A percentile compares a stretch with the other conserved stretches of the same genome.
Evolutionary conservation across 139 green algal genomes (phyloP).

Genomic region (Mesostigma viride): DNA sequence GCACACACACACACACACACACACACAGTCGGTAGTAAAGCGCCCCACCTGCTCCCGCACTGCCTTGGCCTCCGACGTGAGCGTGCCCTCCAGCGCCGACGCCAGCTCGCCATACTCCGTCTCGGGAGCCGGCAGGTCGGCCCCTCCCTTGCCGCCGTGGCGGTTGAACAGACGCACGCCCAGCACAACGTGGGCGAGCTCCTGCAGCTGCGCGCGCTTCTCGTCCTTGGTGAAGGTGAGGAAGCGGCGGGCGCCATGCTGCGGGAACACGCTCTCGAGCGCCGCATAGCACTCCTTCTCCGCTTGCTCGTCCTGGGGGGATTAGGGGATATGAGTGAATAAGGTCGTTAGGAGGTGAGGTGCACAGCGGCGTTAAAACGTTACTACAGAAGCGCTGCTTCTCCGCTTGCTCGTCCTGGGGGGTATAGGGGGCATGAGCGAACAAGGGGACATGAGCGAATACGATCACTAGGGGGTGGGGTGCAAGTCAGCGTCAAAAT

Average conservation of each 20-base stretch:
- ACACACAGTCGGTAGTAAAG: neutral
- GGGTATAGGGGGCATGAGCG: too few species aligned
- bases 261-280: conserved; percentile 49
- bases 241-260: conserved; percentile 41
- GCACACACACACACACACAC: neutral
- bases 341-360: too few species aligned
- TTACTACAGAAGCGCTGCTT: too few species aligned
- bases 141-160: conserved; percentile 5
- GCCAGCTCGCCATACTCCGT: neutral
- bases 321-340: too few species aligned
- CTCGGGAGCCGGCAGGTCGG: neutral
- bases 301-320: too few species aligned
- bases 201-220: conserved; percentile 39
- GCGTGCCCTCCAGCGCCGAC: neutral
- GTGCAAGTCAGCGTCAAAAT: too few species aligned
- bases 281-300: too few species aligned
- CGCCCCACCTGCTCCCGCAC: too few species aligned
- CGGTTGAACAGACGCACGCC: conserved; percentile 58
- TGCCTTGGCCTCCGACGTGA: neutral
- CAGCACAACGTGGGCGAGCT: conserved; percentile 40
- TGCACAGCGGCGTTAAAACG: too few species aligned
- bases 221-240: conserved; percentile 31
- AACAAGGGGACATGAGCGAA: too few species aligned
- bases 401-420: too few species aligned
- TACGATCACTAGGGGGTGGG: too few species aligned